Percentiles rank a stretch among this genome's conserved stretches.
These are phyloP conservation scores for Gomphus bonarii DNA, from an alignment of 1,284 basidiomycete species.

Conservation along the genomic window DNA sequence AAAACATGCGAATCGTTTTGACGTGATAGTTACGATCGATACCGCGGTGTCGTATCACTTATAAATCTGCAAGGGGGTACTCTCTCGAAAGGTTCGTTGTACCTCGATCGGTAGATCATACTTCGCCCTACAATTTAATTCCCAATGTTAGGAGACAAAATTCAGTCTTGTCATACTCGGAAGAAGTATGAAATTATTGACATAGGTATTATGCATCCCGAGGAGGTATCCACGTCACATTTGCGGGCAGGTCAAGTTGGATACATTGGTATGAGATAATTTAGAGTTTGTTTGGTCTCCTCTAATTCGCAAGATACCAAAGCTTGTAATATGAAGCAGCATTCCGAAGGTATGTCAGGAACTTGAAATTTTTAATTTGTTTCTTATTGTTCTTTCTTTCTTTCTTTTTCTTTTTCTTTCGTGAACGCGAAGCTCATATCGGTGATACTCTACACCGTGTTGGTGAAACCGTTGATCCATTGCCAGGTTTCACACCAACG, in stretches of 20 bases:
- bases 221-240: conserved; percentile 62
- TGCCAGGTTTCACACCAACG: conserved; percentile 88
- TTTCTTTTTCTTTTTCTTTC: conserved; percentile 14
- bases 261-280: conserved; percentile 36
- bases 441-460: conserved; percentile 88
- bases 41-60: conserved; percentile 92
- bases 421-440: conserved; percentile 74
- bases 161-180: conserved; percentile 76
- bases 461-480: conserved; percentile 68
- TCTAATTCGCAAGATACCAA: background rate
- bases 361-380: background rate
- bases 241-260: conserved; percentile 88
- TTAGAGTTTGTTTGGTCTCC: background rate
- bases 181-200: conserved; percentile 92
- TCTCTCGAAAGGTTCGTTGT: conserved; percentile 33
- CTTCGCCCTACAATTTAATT: conserved; percentile 1
- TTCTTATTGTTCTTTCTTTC: conserved; percentile 9
- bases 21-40: conserved; percentile 78
- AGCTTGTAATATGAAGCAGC: conserved; percentile 96
- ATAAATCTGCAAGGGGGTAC: conserved; percentile 61
- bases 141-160: conserved; percentile 64
- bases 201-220: conserved; percentile 87
- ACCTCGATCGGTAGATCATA: background rate
- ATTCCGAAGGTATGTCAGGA: conserved; percentile 68
- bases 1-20: background rate